phyloP scores from a whole-genome alignment of 495 filamentous ascomycete species.

The Hypoxylon lienhwacheense region DNA sequence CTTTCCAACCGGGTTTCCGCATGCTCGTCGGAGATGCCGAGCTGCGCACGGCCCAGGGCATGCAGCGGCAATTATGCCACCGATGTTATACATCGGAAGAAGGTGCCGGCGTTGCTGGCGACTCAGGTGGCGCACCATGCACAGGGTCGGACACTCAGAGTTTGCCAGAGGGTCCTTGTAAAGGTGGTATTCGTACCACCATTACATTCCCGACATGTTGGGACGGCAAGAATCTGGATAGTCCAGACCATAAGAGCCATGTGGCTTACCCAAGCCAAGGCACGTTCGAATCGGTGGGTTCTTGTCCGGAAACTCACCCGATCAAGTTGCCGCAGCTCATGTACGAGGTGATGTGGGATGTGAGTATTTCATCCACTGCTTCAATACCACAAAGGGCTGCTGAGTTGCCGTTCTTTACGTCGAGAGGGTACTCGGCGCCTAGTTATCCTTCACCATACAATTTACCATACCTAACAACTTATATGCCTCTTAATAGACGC shows the following conservation, averaged over 20 bases:
- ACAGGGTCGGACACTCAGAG: conserved; percentile 34
- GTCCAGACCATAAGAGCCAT: conserved; percentile 62
- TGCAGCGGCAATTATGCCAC: conserved; percentile 37
- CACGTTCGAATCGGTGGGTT: conserved; percentile 24
- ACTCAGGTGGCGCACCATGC: conserved; percentile 33
- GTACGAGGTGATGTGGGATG: conserved; percentile 49
- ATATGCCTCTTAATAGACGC: conserved; percentile 31
- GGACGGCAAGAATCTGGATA: conserved; percentile 67
- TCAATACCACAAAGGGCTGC: neutral
- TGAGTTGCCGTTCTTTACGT: too few species aligned
- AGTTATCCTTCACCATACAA: too few species aligned
- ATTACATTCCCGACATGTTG: conserved; percentile 55
- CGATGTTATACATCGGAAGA: conserved; percentile 33
- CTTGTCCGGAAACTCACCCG: conserved; percentile 43
- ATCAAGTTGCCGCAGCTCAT: conserved; percentile 45
- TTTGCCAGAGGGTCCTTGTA: conserved; percentile 26
- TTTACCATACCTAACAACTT: neutral
- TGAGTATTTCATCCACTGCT: conserved; percentile 23
- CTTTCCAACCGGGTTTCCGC: conserved; percentile 48
- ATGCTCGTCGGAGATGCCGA: conserved; percentile 47
- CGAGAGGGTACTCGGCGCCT: too few species aligned
- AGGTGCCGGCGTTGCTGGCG: conserved; percentile 23
- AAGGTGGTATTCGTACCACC: conserved; percentile 43
- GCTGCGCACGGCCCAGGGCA: conserved; percentile 35
- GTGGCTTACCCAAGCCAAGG: conserved; percentile 48